These are phyloP conservation scores for Leptographium flavum DNA, from an alignment of 2,329 filamentous ascomycete genomes.

Conservation along the genomic window DNA sequence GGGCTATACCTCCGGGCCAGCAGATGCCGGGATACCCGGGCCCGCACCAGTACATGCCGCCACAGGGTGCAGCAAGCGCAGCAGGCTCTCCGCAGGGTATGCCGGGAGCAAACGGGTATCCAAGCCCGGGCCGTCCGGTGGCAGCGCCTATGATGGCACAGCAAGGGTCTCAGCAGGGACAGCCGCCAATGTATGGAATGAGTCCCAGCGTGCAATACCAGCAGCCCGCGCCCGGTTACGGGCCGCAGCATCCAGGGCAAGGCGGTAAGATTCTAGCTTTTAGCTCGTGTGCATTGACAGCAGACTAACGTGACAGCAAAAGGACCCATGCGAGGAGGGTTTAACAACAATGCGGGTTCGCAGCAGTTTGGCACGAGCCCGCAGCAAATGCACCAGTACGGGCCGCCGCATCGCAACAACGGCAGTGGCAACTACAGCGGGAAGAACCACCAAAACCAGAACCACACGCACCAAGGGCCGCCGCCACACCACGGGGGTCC, in stretches of 20 bases:
- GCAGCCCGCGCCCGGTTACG: conserved; percentile 59
- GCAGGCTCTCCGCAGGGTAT: conserved; percentile 35
- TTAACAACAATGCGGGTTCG: conserved; percentile 40
- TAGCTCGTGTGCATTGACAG: neutral
- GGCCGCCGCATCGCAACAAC: conserved; percentile 43
- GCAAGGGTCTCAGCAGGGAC: conserved; percentile 85
- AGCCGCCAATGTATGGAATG: conserved; percentile 61
- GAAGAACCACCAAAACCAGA: conserved; percentile 34
- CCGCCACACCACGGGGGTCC: conserved; percentile 19
- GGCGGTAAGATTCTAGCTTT: conserved; percentile 45
- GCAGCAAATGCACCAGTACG: conserved; percentile 50
- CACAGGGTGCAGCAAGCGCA: conserved; percentile 21
- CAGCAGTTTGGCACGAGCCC: conserved; percentile 54
- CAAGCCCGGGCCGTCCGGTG: conserved; percentile 65
- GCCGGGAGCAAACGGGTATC: conserved; percentile 61
- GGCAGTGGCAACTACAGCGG: conserved; percentile 35
- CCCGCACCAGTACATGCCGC: conserved; percentile 49
- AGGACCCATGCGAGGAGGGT: conserved; percentile 46
- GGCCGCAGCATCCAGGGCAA: conserved; percentile 48
- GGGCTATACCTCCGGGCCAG: conserved; percentile 50
- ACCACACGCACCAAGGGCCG: conserved; percentile 11
- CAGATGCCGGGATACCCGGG: conserved; percentile 76
- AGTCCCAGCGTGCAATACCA: conserved; percentile 60
- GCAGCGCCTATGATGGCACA: conserved; percentile 84
- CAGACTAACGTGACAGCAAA: conserved; percentile 7